Conservation (phyloP, 305 asterid genomes). For the Fraxinus nigra region DNA sequence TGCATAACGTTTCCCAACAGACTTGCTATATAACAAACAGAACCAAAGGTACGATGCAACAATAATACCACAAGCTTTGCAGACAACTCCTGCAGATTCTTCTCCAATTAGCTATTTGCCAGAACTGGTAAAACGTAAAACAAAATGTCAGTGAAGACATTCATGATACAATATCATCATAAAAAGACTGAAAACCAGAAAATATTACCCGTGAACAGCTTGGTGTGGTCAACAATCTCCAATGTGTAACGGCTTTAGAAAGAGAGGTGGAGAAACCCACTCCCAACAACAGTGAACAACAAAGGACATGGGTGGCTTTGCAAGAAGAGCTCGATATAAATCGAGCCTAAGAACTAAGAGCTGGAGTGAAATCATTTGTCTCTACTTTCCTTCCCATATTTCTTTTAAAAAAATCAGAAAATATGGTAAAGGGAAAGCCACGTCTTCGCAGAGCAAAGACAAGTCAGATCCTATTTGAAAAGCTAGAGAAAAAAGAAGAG, state of each 20-base stretch:
- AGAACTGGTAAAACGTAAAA: slow-evolving; percentile 21
- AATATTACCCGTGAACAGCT: slow-evolving; percentile 50
- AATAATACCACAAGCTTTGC: slow-evolving; percentile 4
- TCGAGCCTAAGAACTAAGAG: slow-evolving; percentile 16
- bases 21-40: slow-evolving; percentile 4
- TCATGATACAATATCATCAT: background rate
- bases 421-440: slow-evolving; percentile 37
- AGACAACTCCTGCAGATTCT: slow-evolving; percentile 29
- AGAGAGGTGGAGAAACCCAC: slow-evolving; percentile 8
- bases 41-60: slow-evolving; percentile 13
- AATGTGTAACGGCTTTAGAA: slow-evolving; percentile 12
- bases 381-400: slow-evolving; percentile 44
- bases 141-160: slow-evolving; percentile 1
- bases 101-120: slow-evolving; percentile 22
- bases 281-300: slow-evolving; percentile 17
- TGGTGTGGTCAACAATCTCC: slow-evolving; percentile 48
- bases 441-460: slow-evolving; percentile 29
- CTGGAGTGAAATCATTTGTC: slow-evolving; percentile 29
- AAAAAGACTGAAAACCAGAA: background rate
- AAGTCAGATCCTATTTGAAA: slow-evolving; percentile 27
- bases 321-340: slow-evolving; percentile 22
- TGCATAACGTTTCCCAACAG: slow-evolving; percentile 8
- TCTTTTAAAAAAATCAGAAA: slow-evolving; percentile 57
- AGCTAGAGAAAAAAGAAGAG: background rate
- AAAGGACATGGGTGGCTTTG: slow-evolving; percentile 2